Evolutionary conservation across 75 land plant species (phyloP).

Genomic region (Cryptomeria japonica): DNA sequence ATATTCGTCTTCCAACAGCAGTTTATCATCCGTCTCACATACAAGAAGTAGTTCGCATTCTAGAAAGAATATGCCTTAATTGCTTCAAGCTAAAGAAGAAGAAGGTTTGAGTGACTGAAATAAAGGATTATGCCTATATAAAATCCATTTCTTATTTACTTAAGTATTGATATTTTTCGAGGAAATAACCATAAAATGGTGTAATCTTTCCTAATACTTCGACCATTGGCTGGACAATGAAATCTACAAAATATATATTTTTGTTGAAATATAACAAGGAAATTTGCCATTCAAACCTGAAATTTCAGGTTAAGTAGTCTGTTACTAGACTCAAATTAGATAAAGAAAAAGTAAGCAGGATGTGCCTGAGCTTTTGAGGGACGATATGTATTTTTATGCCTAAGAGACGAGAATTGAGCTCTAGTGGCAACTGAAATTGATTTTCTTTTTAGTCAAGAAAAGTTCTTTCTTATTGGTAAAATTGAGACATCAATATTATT

Average conservation of each 20-base stretch:
- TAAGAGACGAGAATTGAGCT: background rate
- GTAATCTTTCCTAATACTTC: background rate
- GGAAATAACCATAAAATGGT: background rate
- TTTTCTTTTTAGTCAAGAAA: background rate
- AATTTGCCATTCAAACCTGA: background rate
- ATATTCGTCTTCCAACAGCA: constrained; percentile 6
- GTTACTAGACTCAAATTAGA: background rate
- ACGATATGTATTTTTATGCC: no score
- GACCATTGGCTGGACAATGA: background rate
- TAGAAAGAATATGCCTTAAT: constrained; percentile 8
- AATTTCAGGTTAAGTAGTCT: background rate
- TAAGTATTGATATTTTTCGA: background rate
- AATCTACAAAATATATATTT: no score
- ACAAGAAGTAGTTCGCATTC: background rate
- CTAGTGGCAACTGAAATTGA: background rate
- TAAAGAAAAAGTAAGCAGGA: no score
- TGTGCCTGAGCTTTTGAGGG: no score
- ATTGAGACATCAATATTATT: background rate
- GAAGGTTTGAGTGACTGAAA: constrained; percentile 1
- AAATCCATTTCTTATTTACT: background rate
- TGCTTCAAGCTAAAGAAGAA: constrained; percentile 15
- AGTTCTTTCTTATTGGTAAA: background rate
- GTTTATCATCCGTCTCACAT: constrained; percentile 9
- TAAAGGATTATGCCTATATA: background rate
- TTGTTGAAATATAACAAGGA: no score